Percentiles rank a stretch among this genome's conserved stretches.
Evolutionary conservation across 1,139 yeast species (phyloP).

Genomic region (Candida labiduridarum): DNA sequence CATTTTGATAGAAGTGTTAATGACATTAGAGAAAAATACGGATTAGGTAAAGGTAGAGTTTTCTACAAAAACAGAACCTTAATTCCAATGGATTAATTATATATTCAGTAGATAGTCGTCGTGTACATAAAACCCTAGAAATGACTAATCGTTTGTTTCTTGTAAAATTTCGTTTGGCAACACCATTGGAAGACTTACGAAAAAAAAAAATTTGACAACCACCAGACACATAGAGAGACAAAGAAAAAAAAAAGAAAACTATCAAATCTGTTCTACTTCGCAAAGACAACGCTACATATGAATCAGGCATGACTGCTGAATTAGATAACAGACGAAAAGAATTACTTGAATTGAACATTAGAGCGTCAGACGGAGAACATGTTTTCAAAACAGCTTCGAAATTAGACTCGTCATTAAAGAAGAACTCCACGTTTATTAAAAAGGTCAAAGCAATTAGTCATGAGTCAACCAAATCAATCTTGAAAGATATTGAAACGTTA

Average conservation of each 20-base stretch:
- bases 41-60: constrained; percentile 73
- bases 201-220: no score
- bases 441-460: constrained; percentile 59
- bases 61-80: constrained; percentile 56
- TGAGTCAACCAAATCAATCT: constrained; percentile 38
- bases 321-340: constrained; percentile 21
- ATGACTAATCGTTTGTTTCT: no score
- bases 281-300: not conserved
- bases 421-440: constrained; percentile 80
- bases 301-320: constrained; percentile 13
- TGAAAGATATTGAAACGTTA: constrained; percentile 63
- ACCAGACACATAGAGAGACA: no score
- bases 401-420: constrained; percentile 79
- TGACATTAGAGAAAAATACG: constrained; percentile 67
- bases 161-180: no score
- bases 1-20: constrained; percentile 77
- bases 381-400: constrained; percentile 31
- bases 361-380: constrained; percentile 57
- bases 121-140: not conserved
- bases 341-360: constrained; percentile 43
- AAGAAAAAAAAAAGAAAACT: no score
- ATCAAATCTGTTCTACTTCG: not conserved
- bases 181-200: no score
- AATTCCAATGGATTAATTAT: constrained; percentile 21
- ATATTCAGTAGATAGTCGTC: not conserved